Conservation (phyloP, 2,329 filamentous ascomycete genomes). For the Pseudocercospora pini-densiflorae region DNA sequence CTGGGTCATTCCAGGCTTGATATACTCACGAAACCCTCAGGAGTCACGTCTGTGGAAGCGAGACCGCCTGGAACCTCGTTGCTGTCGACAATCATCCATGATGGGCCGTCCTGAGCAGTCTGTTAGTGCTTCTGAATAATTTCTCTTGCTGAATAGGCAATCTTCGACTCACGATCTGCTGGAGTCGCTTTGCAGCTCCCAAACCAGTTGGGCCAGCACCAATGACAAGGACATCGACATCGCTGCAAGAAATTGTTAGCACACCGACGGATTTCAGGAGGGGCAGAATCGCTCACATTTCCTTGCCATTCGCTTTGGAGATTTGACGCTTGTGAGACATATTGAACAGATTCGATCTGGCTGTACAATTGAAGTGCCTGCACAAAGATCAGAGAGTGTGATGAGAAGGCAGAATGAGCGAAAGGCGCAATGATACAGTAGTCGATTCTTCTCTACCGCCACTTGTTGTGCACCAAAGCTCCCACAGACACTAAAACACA, state of each 20-base stretch:
- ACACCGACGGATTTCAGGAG: not conserved
- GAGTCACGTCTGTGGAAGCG: conserved; percentile 91
- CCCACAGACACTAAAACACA: not conserved
- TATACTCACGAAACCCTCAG: conserved; percentile 90
- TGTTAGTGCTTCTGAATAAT: conserved; percentile 14
- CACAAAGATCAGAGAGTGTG: conserved; percentile 1
- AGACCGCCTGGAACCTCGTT: conserved; percentile 93
- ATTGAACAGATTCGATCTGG: conserved; percentile 12
- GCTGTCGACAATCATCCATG: conserved; percentile 94
- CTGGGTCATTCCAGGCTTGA: not conserved
- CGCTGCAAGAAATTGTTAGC: conserved; percentile 56
- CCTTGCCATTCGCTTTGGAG: conserved; percentile 40
- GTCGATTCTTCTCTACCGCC: not conserved
- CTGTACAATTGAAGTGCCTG: not conserved
- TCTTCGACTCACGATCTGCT: conserved; percentile 75
- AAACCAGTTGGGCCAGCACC: conserved; percentile 97
- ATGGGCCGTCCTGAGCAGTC: conserved; percentile 73
- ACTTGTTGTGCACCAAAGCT: not conserved
- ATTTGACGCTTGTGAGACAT: conserved; percentile 38
- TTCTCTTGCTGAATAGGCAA: conserved; percentile 11
- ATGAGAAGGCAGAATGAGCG: not conserved
- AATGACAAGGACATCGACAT: conserved; percentile 97
- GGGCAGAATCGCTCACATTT: conserved; percentile 32
- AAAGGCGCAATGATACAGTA: not conserved
- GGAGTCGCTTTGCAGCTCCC: conserved; percentile 95